phyloP scores from a whole-genome alignment of 2,329 filamentous ascomycete genomes.

The Pochonia chlamydosporia region DNA sequence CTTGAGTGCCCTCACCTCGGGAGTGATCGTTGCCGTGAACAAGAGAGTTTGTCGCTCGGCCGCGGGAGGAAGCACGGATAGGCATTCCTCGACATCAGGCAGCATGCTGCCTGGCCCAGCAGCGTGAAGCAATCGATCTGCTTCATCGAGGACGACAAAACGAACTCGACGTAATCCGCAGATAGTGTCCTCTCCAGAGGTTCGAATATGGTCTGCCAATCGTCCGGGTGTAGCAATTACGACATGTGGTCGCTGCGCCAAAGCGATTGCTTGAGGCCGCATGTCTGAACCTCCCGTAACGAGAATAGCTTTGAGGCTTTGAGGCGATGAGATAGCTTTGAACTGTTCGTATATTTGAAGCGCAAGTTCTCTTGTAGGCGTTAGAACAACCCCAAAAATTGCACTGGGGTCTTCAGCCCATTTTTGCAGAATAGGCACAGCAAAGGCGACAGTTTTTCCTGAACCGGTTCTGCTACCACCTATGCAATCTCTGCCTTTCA shows the following conservation, averaged over 20 bases:
- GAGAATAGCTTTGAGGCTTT: slow-evolving; percentile 82
- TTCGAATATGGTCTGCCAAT: slow-evolving; percentile 87
- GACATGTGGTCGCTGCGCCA: slow-evolving; percentile 78
- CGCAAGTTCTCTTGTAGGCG: slow-evolving; percentile 85
- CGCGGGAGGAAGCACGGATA: slow-evolving; percentile 73
- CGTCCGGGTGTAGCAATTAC: slow-evolving; percentile 93
- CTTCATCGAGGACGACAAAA: slow-evolving; percentile 92
- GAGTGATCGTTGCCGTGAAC: slow-evolving; percentile 93
- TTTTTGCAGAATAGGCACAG: slow-evolving; percentile 86
- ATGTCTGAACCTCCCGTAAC: slow-evolving; percentile 92
- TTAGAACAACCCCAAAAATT: slow-evolving; percentile 85
- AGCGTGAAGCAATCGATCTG: slow-evolving; percentile 76
- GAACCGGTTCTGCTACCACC: slow-evolving; percentile 92
- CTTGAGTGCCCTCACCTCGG: slow-evolving; percentile 84
- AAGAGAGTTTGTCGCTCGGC: slow-evolving; percentile 82
- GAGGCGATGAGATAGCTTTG: slow-evolving; percentile 82
- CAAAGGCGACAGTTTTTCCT: slow-evolving; percentile 95
- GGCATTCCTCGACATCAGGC: slow-evolving; percentile 85
- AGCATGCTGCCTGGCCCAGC: slow-evolving; percentile 79
- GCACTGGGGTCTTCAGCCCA: slow-evolving; percentile 90
- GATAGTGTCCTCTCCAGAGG: slow-evolving; percentile 86
- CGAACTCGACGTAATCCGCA: slow-evolving; percentile 71
- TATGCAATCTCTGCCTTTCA: slow-evolving; percentile 89
- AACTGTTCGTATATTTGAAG: slow-evolving; percentile 96
- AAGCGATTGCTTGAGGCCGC: slow-evolving; percentile 78